Conservation (phyloP, 1,284 basidiomycete species). For the Heterobasidion annosum region DNA sequence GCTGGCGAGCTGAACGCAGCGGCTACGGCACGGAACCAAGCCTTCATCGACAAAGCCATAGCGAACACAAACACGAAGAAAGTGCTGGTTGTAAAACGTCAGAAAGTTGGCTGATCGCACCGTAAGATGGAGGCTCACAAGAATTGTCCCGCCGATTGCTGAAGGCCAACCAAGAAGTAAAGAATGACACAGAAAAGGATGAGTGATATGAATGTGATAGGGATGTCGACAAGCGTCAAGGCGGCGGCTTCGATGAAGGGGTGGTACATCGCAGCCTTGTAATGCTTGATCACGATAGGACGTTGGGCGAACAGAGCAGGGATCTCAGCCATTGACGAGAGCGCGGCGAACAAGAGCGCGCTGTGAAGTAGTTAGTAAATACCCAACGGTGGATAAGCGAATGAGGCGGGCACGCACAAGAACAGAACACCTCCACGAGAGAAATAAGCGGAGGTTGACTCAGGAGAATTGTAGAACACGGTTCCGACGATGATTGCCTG, state of each 20-base stretch:
- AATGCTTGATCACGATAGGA: constrained; percentile 58
- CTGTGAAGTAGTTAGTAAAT: constrained; percentile 17
- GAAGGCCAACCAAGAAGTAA: constrained; percentile 60
- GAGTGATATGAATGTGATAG: constrained; percentile 47
- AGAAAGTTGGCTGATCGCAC: neutral
- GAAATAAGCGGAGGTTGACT: constrained; percentile 63
- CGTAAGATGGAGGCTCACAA: constrained; percentile 33
- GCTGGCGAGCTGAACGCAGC: constrained; percentile 43
- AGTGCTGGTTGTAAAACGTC: constrained; percentile 23
- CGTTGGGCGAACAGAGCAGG: constrained; percentile 65
- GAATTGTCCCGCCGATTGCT: constrained; percentile 43
- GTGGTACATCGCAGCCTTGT: constrained; percentile 53
- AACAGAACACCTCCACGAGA: constrained; percentile 74
- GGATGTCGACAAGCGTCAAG: constrained; percentile 63
- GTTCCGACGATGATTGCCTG: constrained; percentile 74
- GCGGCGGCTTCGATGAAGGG: constrained; percentile 62
- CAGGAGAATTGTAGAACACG: constrained; percentile 58
- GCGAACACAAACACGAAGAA: constrained; percentile 44
- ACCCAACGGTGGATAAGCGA: neutral
- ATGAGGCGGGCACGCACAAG: constrained; percentile 35
- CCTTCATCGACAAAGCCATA: constrained; percentile 50
- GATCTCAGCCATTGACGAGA: constrained; percentile 64
- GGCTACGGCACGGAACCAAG: constrained; percentile 50
- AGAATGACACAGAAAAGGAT: constrained; percentile 45
- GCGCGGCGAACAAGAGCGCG: constrained; percentile 42